These are phyloP conservation scores for Cocos nucifera DNA, from an alignment of 176 grass and related monocot species.

Conservation along the genomic window DNA sequence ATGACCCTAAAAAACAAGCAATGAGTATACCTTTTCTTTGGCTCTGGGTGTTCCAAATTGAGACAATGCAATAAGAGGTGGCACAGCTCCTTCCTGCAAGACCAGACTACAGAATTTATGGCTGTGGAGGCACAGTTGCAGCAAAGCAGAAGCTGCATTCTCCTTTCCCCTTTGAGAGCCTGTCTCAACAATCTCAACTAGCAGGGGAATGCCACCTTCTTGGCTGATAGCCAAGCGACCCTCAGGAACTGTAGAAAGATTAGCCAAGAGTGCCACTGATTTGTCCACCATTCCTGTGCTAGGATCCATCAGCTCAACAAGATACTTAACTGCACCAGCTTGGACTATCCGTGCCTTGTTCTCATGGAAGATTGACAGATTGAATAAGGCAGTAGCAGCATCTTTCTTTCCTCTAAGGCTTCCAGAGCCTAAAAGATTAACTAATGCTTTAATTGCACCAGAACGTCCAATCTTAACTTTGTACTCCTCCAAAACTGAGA, in stretches of 20 bases:
- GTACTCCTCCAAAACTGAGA: background rate
- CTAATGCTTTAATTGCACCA: constrained; percentile 10
- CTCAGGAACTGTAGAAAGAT: constrained; percentile 39
- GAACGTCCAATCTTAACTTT: background rate
- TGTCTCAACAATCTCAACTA: constrained; percentile 35
- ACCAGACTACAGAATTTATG: constrained; percentile 40
- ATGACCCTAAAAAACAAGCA: no score
- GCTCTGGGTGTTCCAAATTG: constrained; percentile 47
- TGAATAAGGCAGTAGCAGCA: constrained; percentile 42
- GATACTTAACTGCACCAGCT: constrained; percentile 28
- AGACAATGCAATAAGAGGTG: constrained; percentile 48
- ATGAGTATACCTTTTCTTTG: constrained; percentile 33
- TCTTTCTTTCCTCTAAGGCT: constrained; percentile 42
- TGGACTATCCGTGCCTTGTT: constrained; percentile 40
- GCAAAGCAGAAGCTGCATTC: constrained; percentile 28
- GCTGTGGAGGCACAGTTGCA: constrained; percentile 34
- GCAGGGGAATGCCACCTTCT: constrained; percentile 32
- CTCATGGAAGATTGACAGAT: constrained; percentile 36
- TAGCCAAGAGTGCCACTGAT: constrained; percentile 33
- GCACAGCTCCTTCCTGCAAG: constrained; percentile 45
- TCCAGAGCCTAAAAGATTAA: constrained; percentile 34
- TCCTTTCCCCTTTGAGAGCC: constrained; percentile 31
- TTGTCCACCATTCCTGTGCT: constrained; percentile 38
- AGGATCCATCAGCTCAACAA: constrained; percentile 34
- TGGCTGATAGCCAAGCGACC: constrained; percentile 28